Conservation (phyloP, 495 filamentous ascomycete species). For the Cercophora sp. region DNA sequence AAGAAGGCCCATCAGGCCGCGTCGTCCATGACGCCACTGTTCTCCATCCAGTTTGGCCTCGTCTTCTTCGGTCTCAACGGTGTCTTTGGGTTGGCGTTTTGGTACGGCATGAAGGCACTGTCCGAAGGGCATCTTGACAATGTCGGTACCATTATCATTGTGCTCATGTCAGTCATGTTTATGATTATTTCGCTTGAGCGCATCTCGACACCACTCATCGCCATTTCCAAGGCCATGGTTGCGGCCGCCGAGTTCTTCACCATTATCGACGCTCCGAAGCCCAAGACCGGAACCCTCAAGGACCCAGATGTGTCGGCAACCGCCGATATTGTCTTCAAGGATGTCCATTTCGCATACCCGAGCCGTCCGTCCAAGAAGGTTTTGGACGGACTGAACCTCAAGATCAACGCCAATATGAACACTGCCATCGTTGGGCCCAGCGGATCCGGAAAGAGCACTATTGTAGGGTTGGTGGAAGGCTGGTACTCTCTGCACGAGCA, state of each 20-base stretch:
- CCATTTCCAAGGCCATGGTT: conserved; percentile 49
- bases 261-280: conserved; percentile 53
- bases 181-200: conserved; percentile 49
- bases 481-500: conserved; percentile 75
- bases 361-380: conserved; percentile 62
- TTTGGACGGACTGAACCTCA: conserved; percentile 50
- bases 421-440: conserved; percentile 87
- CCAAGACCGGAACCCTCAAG: conserved; percentile 39
- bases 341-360: conserved; percentile 66
- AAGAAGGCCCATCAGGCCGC: conserved; percentile 52
- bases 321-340: conserved; percentile 55
- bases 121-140: conserved; percentile 36
- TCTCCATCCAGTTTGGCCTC: conserved; percentile 35
- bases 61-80: conserved; percentile 43
- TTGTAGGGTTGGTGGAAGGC: conserved; percentile 84
- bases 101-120: conserved; percentile 47
- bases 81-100: conserved; percentile 47
- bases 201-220: conserved; percentile 49
- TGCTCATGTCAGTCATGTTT: conserved; percentile 55
- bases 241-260: conserved; percentile 55
- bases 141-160: conserved; percentile 48
- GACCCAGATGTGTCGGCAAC: conserved; percentile 42
- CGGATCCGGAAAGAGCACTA: conserved; percentile 84
- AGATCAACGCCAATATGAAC: conserved; percentile 70
- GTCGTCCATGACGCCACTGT: conserved; percentile 42